Base-by-base conservation (phyloP, 2,329 filamentous ascomycete species). In the Verticillium albo-atrum region DNA sequence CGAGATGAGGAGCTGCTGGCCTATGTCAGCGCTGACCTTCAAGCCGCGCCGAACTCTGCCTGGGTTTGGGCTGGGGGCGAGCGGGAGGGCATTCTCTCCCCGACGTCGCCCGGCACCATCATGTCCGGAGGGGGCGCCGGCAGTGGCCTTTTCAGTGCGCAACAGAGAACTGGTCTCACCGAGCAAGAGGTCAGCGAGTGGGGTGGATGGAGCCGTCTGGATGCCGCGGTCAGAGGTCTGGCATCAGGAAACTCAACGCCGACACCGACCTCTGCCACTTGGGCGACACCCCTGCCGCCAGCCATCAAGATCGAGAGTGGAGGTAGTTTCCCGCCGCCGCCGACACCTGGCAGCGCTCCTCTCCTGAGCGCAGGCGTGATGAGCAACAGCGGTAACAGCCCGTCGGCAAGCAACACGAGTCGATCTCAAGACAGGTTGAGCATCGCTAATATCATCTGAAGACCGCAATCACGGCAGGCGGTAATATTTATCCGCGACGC, bases 1-100 rank as follows among this genome's bases (percentile, higher is more conserved):
- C 79, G 81, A 3, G 93, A 99, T 68, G 93, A 98, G 70, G 94
- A 97, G 71, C 83, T 98, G 66, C 77, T 98, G 28, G 91, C 88
- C 0, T 97, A 97, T 67, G 86, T 90, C 1, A 94, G 90, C 30
- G 90, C 89, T 0, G 95, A 98, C 74, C 80, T 96, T 68, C 94
- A 98, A 74, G 90, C 89, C 1, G 86, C 83, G n/a, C 80, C 82
- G 0, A 89, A 92, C 57, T 85, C 85, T 35, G 88, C 88, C 14
- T 98, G 94, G 94, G 84, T 93, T 4, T 97, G 93, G 94, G 76
- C 83, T 67, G 81, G 83, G 30, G 81, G 81, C 35, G 87, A 89
- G 66, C 72, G 73, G 50, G 80, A 82, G 50, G 62, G 68, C n/a
- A 60, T 63, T 27, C 55, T 63, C 4, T 63, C 62, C 12, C 61